phyloP scores from a whole-genome alignment of 345 rosid genomes.

The Salix purpurea region DNA sequence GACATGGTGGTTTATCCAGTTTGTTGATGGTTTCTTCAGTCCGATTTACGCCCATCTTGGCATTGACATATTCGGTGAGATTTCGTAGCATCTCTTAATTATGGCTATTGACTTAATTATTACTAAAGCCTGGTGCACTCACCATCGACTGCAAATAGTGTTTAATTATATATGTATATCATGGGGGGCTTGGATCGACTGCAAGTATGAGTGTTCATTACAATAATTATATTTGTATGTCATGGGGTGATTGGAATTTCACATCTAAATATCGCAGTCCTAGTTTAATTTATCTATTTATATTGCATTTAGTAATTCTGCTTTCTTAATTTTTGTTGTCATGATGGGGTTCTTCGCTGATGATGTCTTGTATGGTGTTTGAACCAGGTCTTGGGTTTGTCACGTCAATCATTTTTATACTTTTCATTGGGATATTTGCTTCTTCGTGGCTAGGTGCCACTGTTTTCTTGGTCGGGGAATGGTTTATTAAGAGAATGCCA shows the following conservation, averaged over 20 bases:
- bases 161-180: too few relatives aligned
- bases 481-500: conserved; percentile 80
- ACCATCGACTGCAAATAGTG: too few relatives aligned
- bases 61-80: conserved; percentile 71
- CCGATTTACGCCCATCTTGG: conserved; percentile 75
- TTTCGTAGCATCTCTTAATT: background rate
- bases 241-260: too few relatives aligned
- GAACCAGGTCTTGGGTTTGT: conserved; percentile 75
- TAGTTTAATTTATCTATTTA: too few relatives aligned
- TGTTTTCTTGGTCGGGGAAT: conserved; percentile 73
- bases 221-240: too few relatives aligned
- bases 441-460: conserved; percentile 85
- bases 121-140: too few relatives aligned
- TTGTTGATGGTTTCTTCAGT: conserved; percentile 84
- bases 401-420: conserved; percentile 65
- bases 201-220: too few relatives aligned
- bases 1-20: conserved; percentile 84
- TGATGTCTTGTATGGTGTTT: conserved; percentile 10
- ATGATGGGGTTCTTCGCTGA: background rate
- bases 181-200: too few relatives aligned
- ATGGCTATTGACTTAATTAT: too few relatives aligned
- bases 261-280: too few relatives aligned
- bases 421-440: conserved; percentile 74
- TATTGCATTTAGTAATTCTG: background rate
- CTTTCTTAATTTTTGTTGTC: background rate